Conservation (phyloP, 2,329 filamentous ascomycete genomes). For the Nigrospora oryzae region DNA sequence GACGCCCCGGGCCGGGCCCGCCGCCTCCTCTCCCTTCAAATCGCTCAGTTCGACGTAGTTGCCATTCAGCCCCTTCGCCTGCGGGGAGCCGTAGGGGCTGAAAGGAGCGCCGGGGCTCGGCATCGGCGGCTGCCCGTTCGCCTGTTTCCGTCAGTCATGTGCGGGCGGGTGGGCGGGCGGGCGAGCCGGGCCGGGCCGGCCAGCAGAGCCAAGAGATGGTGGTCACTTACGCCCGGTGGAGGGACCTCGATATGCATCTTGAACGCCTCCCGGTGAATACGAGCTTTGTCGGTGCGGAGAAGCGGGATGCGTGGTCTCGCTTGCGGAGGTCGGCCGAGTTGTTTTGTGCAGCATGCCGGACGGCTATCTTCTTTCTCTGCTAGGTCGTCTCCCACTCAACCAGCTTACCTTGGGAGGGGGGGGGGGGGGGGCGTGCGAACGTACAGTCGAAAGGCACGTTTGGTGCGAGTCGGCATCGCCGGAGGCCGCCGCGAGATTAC, state of each 20-base stretch:
- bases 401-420: too few relatives aligned
- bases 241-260: neutral
- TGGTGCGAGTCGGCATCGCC: neutral
- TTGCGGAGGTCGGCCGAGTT: neutral
- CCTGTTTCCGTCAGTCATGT: neutral
- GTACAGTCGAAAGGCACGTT: neutral
- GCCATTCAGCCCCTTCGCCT: neutral
- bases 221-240: neutral
- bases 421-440: neutral
- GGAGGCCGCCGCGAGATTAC: slow-evolving; percentile 1
- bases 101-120: neutral
- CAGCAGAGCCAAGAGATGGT: neutral
- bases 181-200: too few relatives aligned
- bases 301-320: neutral
- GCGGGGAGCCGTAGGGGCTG: neutral
- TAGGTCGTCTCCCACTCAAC: neutral
- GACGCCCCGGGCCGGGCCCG: neutral
- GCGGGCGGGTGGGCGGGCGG: too few relatives aligned
- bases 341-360: neutral
- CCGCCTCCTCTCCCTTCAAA: neutral
- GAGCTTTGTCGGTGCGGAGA: neutral
- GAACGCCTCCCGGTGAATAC: neutral
- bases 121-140: neutral
- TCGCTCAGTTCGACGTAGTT: slow-evolving; percentile 1
- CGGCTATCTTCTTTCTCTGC: neutral